phyloP scores from a whole-genome alignment of 2,329 filamentous ascomycete species.

The Cordyceps javanica region DNA sequence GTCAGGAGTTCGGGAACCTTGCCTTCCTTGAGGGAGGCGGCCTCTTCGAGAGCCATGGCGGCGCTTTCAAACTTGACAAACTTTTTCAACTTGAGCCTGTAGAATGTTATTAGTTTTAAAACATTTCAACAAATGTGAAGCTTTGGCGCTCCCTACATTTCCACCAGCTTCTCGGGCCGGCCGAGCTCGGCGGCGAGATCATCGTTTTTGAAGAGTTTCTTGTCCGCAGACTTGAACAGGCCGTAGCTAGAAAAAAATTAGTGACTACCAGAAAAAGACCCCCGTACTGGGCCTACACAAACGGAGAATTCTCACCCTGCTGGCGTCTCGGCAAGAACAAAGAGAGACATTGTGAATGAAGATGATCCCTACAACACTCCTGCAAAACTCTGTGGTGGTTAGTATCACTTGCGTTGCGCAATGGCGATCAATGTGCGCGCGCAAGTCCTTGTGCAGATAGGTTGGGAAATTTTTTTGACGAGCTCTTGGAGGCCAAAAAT shows the following conservation, averaged over 20 bases:
- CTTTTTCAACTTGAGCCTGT: conserved; percentile 86
- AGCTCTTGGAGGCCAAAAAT: conserved; percentile 30
- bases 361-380: conserved; percentile 25
- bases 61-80: conserved; percentile 98
- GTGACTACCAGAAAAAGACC: conserved; percentile 16
- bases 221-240: conserved; percentile 97
- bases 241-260: conserved; percentile 63
- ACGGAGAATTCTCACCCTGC: conserved; percentile 53
- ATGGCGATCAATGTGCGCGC: conserved; percentile 31
- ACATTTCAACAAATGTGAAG: background rate
- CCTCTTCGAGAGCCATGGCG: conserved; percentile 82
- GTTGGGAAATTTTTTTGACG: conserved; percentile 36
- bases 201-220: conserved; percentile 91
- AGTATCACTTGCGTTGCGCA: conserved; percentile 31
- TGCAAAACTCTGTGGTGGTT: conserved; percentile 26
- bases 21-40: conserved; percentile 80
- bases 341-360: conserved; percentile 66
- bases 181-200: conserved; percentile 68
- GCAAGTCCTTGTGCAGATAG: conserved; percentile 25
- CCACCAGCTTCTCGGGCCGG: conserved; percentile 77
- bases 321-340: conserved; percentile 89
- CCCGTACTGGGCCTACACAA: background rate
- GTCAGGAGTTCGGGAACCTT: conserved; percentile 88
- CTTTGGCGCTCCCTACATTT: conserved; percentile 61
- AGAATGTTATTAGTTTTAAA: conserved; percentile 12